Conservation (phyloP, 148 eudicot species). For the Pouteria glomerata region DNA sequence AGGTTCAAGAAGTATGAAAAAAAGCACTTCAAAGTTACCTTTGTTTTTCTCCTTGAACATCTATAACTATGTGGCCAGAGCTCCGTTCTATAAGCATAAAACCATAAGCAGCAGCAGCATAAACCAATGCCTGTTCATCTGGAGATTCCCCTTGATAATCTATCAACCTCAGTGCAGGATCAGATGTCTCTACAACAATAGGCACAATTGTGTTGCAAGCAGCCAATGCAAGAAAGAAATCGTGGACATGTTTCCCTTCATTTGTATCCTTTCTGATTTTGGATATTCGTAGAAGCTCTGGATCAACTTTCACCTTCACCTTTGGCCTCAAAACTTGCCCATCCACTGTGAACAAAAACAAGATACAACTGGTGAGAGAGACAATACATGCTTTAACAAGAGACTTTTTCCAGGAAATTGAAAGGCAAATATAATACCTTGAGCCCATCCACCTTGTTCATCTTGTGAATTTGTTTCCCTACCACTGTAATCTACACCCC, state of each 20-base stretch:
- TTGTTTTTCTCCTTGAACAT: slow-evolving; percentile 79
- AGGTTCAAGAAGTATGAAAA: background rate
- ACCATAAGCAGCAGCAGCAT: slow-evolving; percentile 98
- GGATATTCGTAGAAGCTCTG: slow-evolving; percentile 47
- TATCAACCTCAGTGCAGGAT: slow-evolving; percentile 49
- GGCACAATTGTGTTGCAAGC: slow-evolving; percentile 99
- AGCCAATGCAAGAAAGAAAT: slow-evolving; percentile 92
- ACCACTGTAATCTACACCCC: slow-evolving; percentile 65
- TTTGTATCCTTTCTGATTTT: slow-evolving; percentile 37
- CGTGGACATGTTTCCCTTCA: slow-evolving; percentile 42
- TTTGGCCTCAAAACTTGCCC: slow-evolving; percentile 73
- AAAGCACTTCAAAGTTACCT: slow-evolving; percentile 41
- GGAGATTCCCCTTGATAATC: slow-evolving; percentile 99
- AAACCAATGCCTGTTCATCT: slow-evolving; percentile 97
- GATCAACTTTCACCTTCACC: slow-evolving; percentile 81
- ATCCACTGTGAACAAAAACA: slow-evolving; percentile 35
- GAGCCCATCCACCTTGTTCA: slow-evolving; percentile 40
- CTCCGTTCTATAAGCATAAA: slow-evolving; percentile 87
- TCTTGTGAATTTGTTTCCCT: slow-evolving; percentile 30
- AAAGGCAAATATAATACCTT: slow-evolving; percentile 40
- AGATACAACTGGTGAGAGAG: slow-evolving; percentile 10
- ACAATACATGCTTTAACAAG: background rate
- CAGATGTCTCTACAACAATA: slow-evolving; percentile 51
- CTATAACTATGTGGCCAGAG: slow-evolving; percentile 91
- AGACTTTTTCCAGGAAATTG: background rate